Percentiles rank a stretch among this genome's conserved stretches.
These are phyloP conservation scores for Phytophthora megakarya DNA, from an alignment of 352 stramenopile species.

Conservation along the genomic window DNA sequence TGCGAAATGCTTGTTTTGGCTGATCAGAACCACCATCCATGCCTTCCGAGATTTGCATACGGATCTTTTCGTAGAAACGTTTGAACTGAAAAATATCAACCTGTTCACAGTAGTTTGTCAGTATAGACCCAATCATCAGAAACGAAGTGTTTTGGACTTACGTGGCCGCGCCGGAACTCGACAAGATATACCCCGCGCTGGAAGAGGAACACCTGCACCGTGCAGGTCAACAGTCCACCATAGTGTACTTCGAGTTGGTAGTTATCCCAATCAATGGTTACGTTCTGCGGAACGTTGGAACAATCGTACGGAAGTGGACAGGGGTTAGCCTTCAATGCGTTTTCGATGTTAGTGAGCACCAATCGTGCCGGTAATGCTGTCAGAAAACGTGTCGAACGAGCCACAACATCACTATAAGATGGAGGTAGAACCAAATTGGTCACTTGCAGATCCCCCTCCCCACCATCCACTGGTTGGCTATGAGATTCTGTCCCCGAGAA, in stretches of 20 bases:
- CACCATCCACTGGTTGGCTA: conserved; percentile 1
- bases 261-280: conserved; percentile 71
- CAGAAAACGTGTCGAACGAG: conserved; percentile 75
- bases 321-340: conserved; percentile 46
- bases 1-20: conserved; percentile 38
- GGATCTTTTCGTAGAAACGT: conserved; percentile 85
- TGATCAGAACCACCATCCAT: conserved; percentile 38
- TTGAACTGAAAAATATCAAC: conserved; percentile 90
- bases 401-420: conserved; percentile 66
- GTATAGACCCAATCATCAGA: background rate
- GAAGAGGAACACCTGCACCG: conserved; percentile 83
- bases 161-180: conserved; percentile 78
- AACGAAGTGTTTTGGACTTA: conserved; percentile 31
- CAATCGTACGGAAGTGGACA: conserved; percentile 54
- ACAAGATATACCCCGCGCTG: conserved; percentile 82
- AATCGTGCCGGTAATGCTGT: conserved; percentile 66
- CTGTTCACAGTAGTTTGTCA: conserved; percentile 37
- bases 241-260: conserved; percentile 79
- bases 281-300: conserved; percentile 49
- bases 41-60: conserved; percentile 59
- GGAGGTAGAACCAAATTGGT: conserved; percentile 31
- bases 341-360: conserved; percentile 71
- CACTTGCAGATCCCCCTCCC: conserved; percentile 12
- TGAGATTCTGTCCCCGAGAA: background rate
- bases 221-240: conserved; percentile 65